Evolutionary conservation across 495 filamentous ascomycete genomes (phyloP).

Genomic region (Penicillium argentinense): DNA sequence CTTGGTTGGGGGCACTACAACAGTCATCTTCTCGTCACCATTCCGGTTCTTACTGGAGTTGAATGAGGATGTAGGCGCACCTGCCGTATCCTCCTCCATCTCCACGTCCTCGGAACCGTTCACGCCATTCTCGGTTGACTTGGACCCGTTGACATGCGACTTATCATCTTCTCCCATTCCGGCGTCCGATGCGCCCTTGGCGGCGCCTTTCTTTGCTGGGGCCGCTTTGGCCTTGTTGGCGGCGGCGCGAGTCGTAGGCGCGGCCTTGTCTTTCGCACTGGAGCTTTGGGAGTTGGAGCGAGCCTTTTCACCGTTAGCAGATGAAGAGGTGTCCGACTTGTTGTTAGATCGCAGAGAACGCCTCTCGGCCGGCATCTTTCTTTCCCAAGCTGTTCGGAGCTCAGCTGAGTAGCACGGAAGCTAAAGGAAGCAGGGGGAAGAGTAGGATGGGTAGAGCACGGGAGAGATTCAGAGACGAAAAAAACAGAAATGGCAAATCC

Average conservation of each 20-base stretch:
- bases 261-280: slow-evolving; percentile 48
- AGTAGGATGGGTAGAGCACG: slow-evolving; percentile 18
- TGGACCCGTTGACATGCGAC: slow-evolving; percentile 68
- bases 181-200: slow-evolving; percentile 45
- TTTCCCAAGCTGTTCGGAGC: slow-evolving; percentile 39
- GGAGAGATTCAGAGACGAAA: slow-evolving; percentile 10
- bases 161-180: slow-evolving; percentile 59
- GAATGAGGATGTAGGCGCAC: slow-evolving; percentile 53
- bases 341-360: slow-evolving; percentile 57
- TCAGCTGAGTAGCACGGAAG: slow-evolving; percentile 36
- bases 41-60: slow-evolving; percentile 65
- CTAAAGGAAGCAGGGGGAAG: slow-evolving; percentile 31
- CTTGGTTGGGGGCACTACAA: slow-evolving; percentile 80
- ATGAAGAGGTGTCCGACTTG: slow-evolving; percentile 55
- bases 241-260: slow-evolving; percentile 43
- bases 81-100: slow-evolving; percentile 74
- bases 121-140: slow-evolving; percentile 72
- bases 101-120: slow-evolving; percentile 77
- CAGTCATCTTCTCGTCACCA: slow-evolving; percentile 81
- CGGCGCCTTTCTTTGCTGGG: slow-evolving; percentile 50
- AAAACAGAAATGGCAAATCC: slow-evolving; percentile 24
- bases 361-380: slow-evolving; percentile 57
- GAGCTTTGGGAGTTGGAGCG: slow-evolving; percentile 53
- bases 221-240: slow-evolving; percentile 51
- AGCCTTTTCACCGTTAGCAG: slow-evolving; percentile 57